These are phyloP conservation scores for Eucalyptus caleyi DNA, from an alignment of 345 rosid genomes.

Conservation along the genomic window DNA sequence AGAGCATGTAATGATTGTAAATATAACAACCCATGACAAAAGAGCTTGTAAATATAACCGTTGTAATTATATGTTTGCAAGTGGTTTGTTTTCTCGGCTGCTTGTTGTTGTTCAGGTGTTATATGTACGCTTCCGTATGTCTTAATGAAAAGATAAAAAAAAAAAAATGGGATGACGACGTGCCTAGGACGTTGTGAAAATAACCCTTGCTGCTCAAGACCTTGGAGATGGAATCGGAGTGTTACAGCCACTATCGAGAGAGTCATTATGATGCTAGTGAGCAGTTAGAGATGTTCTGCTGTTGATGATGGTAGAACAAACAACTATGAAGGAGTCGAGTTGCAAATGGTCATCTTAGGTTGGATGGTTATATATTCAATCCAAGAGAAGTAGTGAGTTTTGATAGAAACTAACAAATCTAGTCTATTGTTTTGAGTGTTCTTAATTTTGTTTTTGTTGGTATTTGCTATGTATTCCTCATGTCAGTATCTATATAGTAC, in stretches of 20 bases:
- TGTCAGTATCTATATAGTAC: neutral
- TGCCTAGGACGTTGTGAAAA: fast-evolving
- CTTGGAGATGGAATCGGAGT: fast-evolving
- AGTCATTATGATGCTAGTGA: neutral
- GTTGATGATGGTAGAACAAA: neutral
- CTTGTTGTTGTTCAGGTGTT: no score
- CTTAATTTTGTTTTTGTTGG: neutral
- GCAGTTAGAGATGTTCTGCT: neutral
- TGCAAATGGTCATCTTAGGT: neutral
- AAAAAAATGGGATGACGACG: fast-evolving
- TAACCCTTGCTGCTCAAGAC: no score
- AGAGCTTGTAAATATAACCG: no score
- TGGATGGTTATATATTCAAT: neutral
- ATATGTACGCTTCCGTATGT: no score
- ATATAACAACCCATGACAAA: no score
- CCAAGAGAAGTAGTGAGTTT: neutral
- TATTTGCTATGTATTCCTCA: neutral
- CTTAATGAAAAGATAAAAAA: no score
- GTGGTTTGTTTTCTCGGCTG: no score
- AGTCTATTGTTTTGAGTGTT: neutral
- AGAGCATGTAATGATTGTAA: no score
- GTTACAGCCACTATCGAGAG: neutral
- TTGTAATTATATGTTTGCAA: no score
- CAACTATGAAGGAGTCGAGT: neutral
- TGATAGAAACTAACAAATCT: neutral